Evolutionary conservation across 805 yeast genomes (phyloP).

Genomic region (Teunomyces funiuensis): DNA sequence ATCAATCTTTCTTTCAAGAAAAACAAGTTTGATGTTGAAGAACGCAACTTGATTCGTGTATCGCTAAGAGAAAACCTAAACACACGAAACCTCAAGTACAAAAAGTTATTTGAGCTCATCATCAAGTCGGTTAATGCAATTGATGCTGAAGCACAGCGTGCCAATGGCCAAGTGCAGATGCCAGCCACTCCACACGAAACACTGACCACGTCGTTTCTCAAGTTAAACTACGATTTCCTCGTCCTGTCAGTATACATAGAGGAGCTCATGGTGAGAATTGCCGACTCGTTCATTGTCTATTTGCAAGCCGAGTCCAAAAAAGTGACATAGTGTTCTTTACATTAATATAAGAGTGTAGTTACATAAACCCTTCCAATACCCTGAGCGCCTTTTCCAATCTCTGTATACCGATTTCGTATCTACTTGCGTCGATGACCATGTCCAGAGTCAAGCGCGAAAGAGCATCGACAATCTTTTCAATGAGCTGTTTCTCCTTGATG

Average conservation of each 20-base stretch:
- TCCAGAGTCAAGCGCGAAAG: constrained; percentile 84
- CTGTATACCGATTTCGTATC: constrained; percentile 76
- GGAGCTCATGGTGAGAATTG: constrained; percentile 30
- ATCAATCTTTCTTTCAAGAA: constrained; percentile 12
- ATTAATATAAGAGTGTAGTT: constrained; percentile 7
- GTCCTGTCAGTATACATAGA: constrained; percentile 25
- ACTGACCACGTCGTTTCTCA: constrained; percentile 19
- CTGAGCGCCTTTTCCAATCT: constrained; percentile 79
- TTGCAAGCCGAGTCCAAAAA: constrained; percentile 9
- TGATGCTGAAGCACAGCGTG: constrained; percentile 15
- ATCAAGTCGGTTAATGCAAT: constrained; percentile 26
- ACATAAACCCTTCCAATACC: constrained; percentile 78
- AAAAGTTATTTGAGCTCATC: constrained; percentile 37
- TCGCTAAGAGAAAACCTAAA: constrained; percentile 39
- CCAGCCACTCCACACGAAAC: constrained; percentile 5
- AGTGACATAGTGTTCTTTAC: constrained; percentile 1
- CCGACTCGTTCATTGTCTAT: constrained; percentile 25
- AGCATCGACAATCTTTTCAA: constrained; percentile 85
- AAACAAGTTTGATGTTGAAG: constrained; percentile 29
- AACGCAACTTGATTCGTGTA: constrained; percentile 23
- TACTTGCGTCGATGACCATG: constrained; percentile 80
- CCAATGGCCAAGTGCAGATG: constrained; percentile 8
- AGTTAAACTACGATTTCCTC: constrained; percentile 40
- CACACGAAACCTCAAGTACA: constrained; percentile 36
- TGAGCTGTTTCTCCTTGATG: constrained; percentile 68